Evolutionary conservation across 2,329 filamentous ascomycete species (phyloP), one percentile per base, ranked within the genome.

Genomic region (Xylaria sp.): DNA sequence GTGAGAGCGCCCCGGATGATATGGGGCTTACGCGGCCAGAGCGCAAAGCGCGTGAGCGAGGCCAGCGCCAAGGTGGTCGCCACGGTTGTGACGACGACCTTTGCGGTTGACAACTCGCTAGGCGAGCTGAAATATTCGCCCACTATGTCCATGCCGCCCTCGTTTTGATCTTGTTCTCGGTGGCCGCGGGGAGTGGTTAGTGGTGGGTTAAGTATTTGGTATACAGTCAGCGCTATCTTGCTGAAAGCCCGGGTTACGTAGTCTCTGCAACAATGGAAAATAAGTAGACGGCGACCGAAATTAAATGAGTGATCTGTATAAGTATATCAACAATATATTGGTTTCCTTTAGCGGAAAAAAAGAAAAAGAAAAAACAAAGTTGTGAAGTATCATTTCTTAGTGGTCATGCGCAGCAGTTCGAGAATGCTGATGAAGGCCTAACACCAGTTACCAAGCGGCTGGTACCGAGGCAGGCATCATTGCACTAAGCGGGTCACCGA

Each of bases 1-100:
- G 78, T 82, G 41, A 85, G 80, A 39, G 86, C 85, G 41, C 82
- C 85, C 12, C 76, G 80, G 62, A 87, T 80, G 39, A 84, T 75
- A 65, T 77, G 63, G n/a, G 58, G 79, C 60, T 78, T 79, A 51
- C 77, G 77, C 37, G 84, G 84, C 78, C 82, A 84, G 13, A 86
- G 79, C 1, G 78, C 70, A 41, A 75, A 73, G 28, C 79, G 78
- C 15, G 75, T 73, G 9, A 82, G 72, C 28, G 79, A 77, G 20
- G 84, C 76, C 48, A 84, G 71, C 15, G 80, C 76, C 50, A 83
- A 72, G 8, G 84, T 85, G 9, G 81, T 78, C n/a, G 82, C 72
- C 44, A 81, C 80, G 0, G 84, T 83, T 1, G 81, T 82, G 23
- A 80, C 80, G 37, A 81, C 78, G 59, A 82, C 72, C 9, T 80